phyloP scores from a whole-genome alignment of 2,329 filamentous ascomycete species.

The Pyrenophora teres region DNA sequence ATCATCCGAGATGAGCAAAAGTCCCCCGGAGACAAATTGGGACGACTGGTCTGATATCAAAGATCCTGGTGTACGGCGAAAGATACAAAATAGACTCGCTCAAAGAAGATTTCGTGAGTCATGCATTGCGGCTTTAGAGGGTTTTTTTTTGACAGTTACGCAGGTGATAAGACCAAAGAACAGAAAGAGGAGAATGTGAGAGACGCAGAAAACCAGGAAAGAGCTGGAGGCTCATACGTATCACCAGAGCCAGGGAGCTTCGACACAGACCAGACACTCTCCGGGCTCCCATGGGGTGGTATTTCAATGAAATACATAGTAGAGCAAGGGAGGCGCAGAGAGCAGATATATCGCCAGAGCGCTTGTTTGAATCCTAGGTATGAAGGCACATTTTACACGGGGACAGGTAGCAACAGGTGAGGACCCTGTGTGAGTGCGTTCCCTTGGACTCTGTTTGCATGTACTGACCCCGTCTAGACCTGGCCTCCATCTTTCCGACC shows the following conservation, averaged over 20 bases:
- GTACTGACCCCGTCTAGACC: constrained; percentile 39
- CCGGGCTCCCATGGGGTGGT: constrained; percentile 70
- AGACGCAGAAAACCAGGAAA: constrained; percentile 65
- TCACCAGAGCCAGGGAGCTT: constrained; percentile 64
- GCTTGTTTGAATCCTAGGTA: constrained; percentile 49
- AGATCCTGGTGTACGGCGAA: constrained; percentile 71
- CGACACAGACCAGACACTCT: constrained; percentile 57
- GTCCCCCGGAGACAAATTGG: constrained; percentile 25
- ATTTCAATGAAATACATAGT: constrained; percentile 63
- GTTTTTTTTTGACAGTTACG: constrained; percentile 1
- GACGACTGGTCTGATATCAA: constrained; percentile 73
- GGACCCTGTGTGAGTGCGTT: constrained; percentile 35
- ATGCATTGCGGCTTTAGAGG: not conserved
- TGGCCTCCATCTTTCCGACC: constrained; percentile 42
- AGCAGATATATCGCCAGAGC: constrained; percentile 50
- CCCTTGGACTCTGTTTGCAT: constrained; percentile 18
- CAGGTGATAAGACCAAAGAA: constrained; percentile 72
- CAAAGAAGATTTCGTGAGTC: constrained; percentile 76
- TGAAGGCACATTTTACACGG: constrained; percentile 38
- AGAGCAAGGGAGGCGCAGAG: constrained; percentile 51
- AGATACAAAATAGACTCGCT: constrained; percentile 76
- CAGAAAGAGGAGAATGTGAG: constrained; percentile 69
- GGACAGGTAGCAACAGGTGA: constrained; percentile 42
- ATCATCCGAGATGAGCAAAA: constrained; percentile 20
- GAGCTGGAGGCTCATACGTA: constrained; percentile 68